These are phyloP conservation scores for Sporothrix pallida DNA, from an alignment of 2,329 filamentous ascomycete genomes.

Conservation along the genomic window DNA sequence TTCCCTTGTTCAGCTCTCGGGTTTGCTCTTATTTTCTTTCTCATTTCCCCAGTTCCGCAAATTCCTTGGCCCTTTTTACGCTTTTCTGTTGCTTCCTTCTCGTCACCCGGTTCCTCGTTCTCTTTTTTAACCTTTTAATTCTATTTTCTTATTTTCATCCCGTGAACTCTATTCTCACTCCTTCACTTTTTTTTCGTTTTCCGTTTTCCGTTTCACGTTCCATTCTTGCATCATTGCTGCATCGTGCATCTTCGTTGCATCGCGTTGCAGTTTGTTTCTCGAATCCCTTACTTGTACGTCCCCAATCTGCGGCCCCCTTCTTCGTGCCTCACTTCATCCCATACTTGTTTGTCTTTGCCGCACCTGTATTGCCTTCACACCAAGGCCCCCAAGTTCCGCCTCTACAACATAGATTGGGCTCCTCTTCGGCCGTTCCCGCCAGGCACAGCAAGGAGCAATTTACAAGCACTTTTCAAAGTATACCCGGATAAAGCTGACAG, in stretches of 20 bases:
- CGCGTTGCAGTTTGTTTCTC: background rate
- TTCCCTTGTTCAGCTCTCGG: background rate
- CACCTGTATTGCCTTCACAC: background rate
- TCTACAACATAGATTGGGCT: background rate
- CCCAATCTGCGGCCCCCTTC: background rate
- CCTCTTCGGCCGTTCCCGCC: background rate
- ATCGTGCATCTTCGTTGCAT: background rate
- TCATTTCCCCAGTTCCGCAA: conserved; percentile 21
- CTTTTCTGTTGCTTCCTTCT: background rate
- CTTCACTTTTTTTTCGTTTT: background rate
- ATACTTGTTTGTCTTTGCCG: background rate
- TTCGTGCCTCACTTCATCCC: background rate
- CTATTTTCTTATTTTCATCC: background rate
- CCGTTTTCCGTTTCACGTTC: background rate
- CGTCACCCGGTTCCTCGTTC: background rate
- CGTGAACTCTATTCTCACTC: background rate
- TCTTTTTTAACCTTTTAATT: background rate
- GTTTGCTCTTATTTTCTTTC: background rate
- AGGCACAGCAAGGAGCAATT: background rate
- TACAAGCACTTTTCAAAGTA: too few species aligned
- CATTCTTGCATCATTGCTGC: background rate
- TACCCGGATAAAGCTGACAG: background rate
- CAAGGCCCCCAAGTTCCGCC: background rate
- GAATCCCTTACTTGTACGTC: conserved; percentile 12
- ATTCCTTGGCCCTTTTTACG: background rate